These are phyloP conservation scores for Rhizoclosmatium sp. DNA, from an alignment of 192 early-diverging fungal species.

Conservation along the genomic window DNA sequence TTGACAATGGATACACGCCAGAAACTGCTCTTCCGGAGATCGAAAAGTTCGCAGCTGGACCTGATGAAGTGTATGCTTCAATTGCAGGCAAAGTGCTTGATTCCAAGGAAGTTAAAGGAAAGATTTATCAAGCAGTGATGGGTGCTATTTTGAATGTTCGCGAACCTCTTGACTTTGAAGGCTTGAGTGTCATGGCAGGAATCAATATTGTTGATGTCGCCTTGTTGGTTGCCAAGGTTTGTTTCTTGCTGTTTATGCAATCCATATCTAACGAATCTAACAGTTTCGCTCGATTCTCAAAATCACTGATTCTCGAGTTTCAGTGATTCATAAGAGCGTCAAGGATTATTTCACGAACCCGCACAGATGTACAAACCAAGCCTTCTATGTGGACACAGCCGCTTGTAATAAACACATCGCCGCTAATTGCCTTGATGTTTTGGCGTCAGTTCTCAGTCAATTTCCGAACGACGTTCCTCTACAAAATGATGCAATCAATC, in stretches of 20 bases:
- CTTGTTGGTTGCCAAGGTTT: slow-evolving; percentile 8
- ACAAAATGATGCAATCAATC: no score
- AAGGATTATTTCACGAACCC: slow-evolving; percentile 19
- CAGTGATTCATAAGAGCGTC: slow-evolving; percentile 31
- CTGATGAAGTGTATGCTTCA: slow-evolving; percentile 3
- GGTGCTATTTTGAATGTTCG: slow-evolving; percentile 9
- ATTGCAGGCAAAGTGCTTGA: not conserved
- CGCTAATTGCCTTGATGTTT: no score
- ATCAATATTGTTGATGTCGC: not conserved
- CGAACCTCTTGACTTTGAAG: slow-evolving; percentile 20
- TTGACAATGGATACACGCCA: not conserved
- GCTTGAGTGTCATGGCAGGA: not conserved
- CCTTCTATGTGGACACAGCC: no score
- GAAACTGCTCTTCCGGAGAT: not conserved
- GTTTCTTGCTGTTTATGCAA: not conserved
- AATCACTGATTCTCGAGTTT: not conserved
- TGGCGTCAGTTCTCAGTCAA: no score
- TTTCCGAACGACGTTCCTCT: no score
- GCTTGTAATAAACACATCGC: no score
- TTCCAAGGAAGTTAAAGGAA: not conserved
- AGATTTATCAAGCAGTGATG: not conserved
- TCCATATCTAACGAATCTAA: not conserved
- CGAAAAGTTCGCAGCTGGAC: not conserved
- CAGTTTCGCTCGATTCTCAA: slow-evolving; percentile 17
- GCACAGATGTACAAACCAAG: no score